Percentiles rank a stretch among this genome's conserved stretches.
phyloP scores from a whole-genome alignment of 2,329 filamentous ascomycete species.

The Fusarium nurragi region DNA sequence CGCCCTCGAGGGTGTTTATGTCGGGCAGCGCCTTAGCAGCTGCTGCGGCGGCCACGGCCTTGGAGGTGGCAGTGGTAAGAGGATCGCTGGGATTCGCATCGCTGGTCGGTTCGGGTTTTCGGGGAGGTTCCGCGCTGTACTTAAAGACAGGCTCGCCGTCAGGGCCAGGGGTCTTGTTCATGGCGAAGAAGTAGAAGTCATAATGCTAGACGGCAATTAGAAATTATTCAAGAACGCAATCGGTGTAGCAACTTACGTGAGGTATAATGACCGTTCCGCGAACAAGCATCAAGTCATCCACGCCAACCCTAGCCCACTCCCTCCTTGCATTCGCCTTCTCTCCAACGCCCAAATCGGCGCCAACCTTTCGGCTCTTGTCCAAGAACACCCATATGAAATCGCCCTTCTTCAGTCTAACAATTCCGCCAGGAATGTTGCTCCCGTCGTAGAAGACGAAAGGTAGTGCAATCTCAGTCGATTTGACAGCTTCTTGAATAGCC shows the following conservation, averaged over 20 bases:
- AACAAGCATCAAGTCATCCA: conserved; percentile 95
- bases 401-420: conserved; percentile 89
- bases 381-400: conserved; percentile 93
- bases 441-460: conserved; percentile 99
- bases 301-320: conserved; percentile 92
- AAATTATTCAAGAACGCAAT: conserved; percentile 5
- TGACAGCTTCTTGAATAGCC: conserved; percentile 83
- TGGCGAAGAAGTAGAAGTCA: conserved; percentile 96
- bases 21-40: conserved; percentile 54
- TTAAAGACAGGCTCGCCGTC: conserved; percentile 79
- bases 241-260: conserved; percentile 71
- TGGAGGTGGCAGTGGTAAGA: conserved; percentile 49
- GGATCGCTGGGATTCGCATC: conserved; percentile 6
- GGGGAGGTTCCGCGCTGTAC: conserved; percentile 66
- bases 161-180: conserved; percentile 84
- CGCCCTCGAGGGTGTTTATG: conserved; percentile 75
- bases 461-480: conserved; percentile 86
- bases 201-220: conserved; percentile 74
- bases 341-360: conserved; percentile 81
- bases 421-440: conserved; percentile 85
- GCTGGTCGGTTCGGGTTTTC: conserved; percentile 44
- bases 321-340: conserved; percentile 72
- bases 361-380: conserved; percentile 89
- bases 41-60: conserved; percentile 51
- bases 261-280: conserved; percentile 91